Evolutionary conservation across 2,329 filamentous ascomycete genomes (phyloP).

Genomic region (Hypocrella siamensis): DNA sequence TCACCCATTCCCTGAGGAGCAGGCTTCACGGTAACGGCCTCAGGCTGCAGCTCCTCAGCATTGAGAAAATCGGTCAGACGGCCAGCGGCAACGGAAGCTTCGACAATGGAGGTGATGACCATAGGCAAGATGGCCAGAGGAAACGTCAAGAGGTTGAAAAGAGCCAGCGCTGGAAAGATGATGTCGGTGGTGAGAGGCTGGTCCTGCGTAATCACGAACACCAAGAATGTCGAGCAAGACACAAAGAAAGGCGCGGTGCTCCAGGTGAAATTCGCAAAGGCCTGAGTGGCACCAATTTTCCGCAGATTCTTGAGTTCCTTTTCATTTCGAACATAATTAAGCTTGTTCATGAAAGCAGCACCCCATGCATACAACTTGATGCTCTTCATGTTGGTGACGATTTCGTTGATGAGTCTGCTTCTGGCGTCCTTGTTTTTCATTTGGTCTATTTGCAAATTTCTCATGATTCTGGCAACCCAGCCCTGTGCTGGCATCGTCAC

Average conservation of each 20-base stretch:
- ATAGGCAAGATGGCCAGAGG: slow-evolving; percentile 88
- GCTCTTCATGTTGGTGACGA: slow-evolving; percentile 98
- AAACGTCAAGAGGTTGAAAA: slow-evolving; percentile 95
- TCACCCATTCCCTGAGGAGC: slow-evolving; percentile 65
- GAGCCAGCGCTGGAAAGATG: slow-evolving; percentile 79
- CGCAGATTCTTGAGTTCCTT: slow-evolving; percentile 87
- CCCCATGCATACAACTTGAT: slow-evolving; percentile 99
- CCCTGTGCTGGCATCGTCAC: slow-evolving; percentile 96
- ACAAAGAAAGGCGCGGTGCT: slow-evolving; percentile 94
- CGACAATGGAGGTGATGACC: slow-evolving; percentile 94
- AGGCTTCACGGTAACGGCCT: slow-evolving; percentile 59
- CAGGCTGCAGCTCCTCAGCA: slow-evolving; percentile 77
- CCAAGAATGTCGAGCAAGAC: slow-evolving; percentile 88
- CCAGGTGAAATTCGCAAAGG: slow-evolving; percentile 96
- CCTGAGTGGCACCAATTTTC: slow-evolving; percentile 88
- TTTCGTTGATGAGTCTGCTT: slow-evolving; percentile 89
- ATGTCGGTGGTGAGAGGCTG: slow-evolving; percentile 80
- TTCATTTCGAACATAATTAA: slow-evolving; percentile 92
- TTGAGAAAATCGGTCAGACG: slow-evolving; percentile 73
- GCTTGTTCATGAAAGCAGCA: slow-evolving; percentile 90
- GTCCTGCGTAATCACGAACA: slow-evolving; percentile 77
- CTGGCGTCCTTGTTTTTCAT: slow-evolving; percentile 99
- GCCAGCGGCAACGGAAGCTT: slow-evolving; percentile 81
- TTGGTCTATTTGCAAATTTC: slow-evolving; percentile 82
- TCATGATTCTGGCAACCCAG: slow-evolving; percentile 82